Evolutionary conservation across 257 asterid genomes (phyloP).

Genomic region (Phtheirospermum japonicum): DNA sequence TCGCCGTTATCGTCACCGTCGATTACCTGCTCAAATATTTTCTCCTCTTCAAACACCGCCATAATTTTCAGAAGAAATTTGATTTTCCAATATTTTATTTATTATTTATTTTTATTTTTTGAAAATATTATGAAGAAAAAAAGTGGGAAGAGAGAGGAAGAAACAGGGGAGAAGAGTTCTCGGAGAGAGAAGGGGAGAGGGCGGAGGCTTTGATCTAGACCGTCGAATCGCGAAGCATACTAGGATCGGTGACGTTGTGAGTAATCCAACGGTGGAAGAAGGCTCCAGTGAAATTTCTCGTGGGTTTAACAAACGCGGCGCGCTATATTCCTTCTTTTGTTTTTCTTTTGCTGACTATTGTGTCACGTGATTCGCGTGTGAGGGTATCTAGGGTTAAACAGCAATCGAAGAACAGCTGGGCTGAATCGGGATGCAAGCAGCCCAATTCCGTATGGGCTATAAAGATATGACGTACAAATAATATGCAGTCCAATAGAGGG

Average conservation of each 20-base stretch:
- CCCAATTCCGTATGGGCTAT: not conserved
- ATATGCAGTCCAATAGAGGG: not conserved
- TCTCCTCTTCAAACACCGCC: conserved; percentile 59
- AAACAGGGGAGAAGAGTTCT: conserved; percentile 31
- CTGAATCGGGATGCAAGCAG: not conserved
- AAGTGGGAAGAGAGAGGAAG: conserved; percentile 37
- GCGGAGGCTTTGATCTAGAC: conserved; percentile 36
- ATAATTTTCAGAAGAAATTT: conserved; percentile 32
- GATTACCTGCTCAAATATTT: conserved; percentile 38
- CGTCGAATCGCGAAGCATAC: conserved; percentile 36
- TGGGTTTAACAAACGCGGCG: conserved; percentile 46
- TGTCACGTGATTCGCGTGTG: conserved; percentile 57
- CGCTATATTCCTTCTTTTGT: conserved; percentile 8
- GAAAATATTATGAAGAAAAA: conserved; percentile 23
- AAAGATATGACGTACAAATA: not conserved
- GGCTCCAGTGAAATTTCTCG: conserved; percentile 14
- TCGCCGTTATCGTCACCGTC: conserved; percentile 39
- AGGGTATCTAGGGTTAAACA: conserved; percentile 53
- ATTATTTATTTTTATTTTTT: conserved; percentile 7
- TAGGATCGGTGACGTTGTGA: conserved; percentile 53
- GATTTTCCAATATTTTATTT: conserved; percentile 5
- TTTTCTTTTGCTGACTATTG: not conserved
- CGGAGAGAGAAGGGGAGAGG: conserved; percentile 25
- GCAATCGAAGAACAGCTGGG: not conserved
- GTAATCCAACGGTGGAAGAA: conserved; percentile 34